Base-by-base conservation (phyloP, 192 early-diverging fungal species). In the Jimgerdemannia lactiflua region DNA sequence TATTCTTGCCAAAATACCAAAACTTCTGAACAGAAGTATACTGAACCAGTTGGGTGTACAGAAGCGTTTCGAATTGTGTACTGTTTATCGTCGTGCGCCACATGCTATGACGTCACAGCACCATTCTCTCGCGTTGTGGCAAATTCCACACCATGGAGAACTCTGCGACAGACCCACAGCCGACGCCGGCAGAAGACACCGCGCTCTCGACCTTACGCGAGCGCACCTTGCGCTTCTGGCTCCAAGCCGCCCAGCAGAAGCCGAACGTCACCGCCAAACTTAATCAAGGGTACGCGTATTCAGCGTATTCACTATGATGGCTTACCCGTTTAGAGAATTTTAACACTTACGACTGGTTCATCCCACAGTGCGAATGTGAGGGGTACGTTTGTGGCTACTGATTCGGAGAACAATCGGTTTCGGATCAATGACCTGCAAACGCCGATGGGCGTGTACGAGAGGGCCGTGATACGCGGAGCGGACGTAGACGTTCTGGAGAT, bases 211-310 rank as follows among this genome's bases (percentile, higher is more conserved):
- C 14, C 49, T 59, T 59, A 59, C 49, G 49, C 49, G 41, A 82
- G 59, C 78, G 85, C n/a, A 84, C 84, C 18, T 66, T 89, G 39
- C 54, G 49, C 19, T 85, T 89, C 75, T 89, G 88, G 88, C 67
- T 89, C 3, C 67, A 83, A 42, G 77, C 76, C 3, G 64, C 71
- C 9, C 70, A 84, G 39, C 42, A 74, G 19, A 67, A 78, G 19
- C 73, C 82, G 4, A 63, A 72, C 0, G 75, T 71, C 4, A 85
- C 64, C 1, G 67, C 83, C 1, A 59, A 74, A 63, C 74, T 89
- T 54, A 78, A 83, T 19, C 75, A 83, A 67, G 79, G 82, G 84
- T 83, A 76, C 66, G 40, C 29, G 3, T 39, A 59, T 59, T 59
- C 49, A 29, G 29, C 29, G 29, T 29, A 29, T 29, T 29, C 14